Base-by-base conservation (phyloP, 1,284 basidiomycete genomes). In the Melampsora americana region DNA sequence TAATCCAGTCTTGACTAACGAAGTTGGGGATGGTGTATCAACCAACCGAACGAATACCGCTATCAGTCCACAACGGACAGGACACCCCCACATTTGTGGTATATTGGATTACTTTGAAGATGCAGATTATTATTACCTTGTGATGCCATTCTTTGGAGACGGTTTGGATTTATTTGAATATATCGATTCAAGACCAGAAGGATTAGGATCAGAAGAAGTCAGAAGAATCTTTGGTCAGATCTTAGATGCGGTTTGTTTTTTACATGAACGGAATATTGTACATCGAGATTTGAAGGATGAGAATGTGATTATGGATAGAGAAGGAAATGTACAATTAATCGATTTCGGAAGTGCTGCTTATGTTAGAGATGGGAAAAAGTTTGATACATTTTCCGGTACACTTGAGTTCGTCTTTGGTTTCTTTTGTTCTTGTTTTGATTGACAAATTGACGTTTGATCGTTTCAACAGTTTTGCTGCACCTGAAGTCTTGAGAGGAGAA, bases 281-380 rank as follows among this genome's bases (percentile, higher is more conserved):
- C 95, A 99, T 84, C 92, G 95, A 78, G 96, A 99, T 82, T 90
- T 99, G 84, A 99, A 99, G 84, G 95, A 99, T 81, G 95, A 99
- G 84, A 99, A 99, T 82, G 93, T 99, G 50, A 85, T 87, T 42
- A 81, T 87, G 30, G 85, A 85, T 77, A 83, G 83, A 1, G 66
- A 81, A 3, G 85, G 85, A 16, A 84, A 89, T 81, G 94, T 92
- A 81, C 91, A 98, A 83, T 84, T 99, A 79, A 99, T 99, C 83
- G 95, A 99, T 83, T 82, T 82, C 76, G 81, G 81, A 20, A 79
- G 78, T 50, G 81, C 81, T 6, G 81, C 81, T 9, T 82, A 82
- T 66, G 79, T 82, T 66, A 79, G 79, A 59, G 81, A 81, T 46
- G 80, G 80, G 0, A 78, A 79, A 39, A 80, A 81, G 68, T 82